Base-by-base conservation (phyloP, 2,329 filamentous ascomycete species). In the Diaporthe destruens region DNA sequence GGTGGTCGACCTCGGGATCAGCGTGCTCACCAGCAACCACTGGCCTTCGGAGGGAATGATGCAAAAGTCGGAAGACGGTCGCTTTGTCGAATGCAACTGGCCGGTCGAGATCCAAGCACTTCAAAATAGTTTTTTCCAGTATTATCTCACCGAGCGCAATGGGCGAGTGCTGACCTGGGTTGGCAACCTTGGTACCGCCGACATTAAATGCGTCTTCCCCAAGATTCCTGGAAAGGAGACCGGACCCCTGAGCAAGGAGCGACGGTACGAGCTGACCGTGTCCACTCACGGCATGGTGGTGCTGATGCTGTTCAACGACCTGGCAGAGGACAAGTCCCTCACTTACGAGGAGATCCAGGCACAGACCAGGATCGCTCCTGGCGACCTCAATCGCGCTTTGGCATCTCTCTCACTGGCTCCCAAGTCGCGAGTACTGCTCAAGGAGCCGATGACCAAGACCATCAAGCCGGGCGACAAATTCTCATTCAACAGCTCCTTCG, bases 201-300 rank as follows among this genome's bases (percentile, higher is more conserved):
- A 98, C 79, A 88, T 99, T 77, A 92, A 92, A 72, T 96, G 94
- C 74, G 85, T 90, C 51, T 92, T 99, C 82, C 91, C 92, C 44
- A 88, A 90, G 78, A 86, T 93, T 1, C 88, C 90, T 51, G 92
- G 93, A 44, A 95, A 95, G 78, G 89, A 91, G 16, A 89, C 91
- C 2, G 86, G 88, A 0, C 81, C 84, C 0, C 80, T 92, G 29
- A 86, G 88, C 72, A 90, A 88, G 72, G 91, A 93, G 75, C 88
- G 93, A 44, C 91, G 92, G 47, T 96, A 98, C 79, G 96, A 99
- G 78, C 86, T 99, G 71, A 98, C 95, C 74, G 95, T 97, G 25
- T 93, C 95, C 1, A 98, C 96, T 0, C 96, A 96, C 80, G 94
- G 92, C 77, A 98, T 98, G 94, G 85, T 98, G 25, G 91, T 98